These are phyloP conservation scores for Telopea speciosissima DNA, from an alignment of 177 flowering plant genomes.

Conservation along the genomic window DNA sequence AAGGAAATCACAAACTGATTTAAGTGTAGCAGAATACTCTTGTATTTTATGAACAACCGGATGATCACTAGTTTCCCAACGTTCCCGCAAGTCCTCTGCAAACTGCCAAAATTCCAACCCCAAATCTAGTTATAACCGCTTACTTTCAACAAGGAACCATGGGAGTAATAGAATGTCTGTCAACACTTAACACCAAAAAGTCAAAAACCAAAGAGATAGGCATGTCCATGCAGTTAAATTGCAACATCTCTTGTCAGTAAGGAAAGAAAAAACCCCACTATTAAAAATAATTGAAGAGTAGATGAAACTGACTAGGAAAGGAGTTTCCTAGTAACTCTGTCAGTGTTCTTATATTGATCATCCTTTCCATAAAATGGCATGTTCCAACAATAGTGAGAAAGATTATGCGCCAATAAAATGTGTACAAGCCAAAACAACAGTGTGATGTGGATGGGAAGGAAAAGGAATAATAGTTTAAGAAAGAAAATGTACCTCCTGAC, in stretches of 20 bases:
- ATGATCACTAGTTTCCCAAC: constrained; percentile 90
- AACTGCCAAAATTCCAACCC: constrained; percentile 39
- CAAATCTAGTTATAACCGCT: neutral
- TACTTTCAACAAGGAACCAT: neutral
- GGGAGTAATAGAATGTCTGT: no score
- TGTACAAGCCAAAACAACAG: constrained; percentile 5
- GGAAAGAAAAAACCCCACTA: no score
- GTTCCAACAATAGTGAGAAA: neutral
- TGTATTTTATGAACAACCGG: constrained; percentile 96
- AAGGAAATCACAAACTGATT: neutral
- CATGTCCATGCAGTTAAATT: neutral
- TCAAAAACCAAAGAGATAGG: neutral
- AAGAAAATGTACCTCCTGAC: constrained; percentile 72
- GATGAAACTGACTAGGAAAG: no score
- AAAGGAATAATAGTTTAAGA: no score
- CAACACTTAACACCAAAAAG: no score
- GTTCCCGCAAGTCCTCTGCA: constrained; percentile 85
- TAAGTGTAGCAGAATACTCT: constrained; percentile 46
- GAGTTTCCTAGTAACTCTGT: no score
- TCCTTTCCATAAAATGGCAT: neutral
- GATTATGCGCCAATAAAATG: neutral
- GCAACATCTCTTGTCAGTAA: neutral
- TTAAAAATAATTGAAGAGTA: no score
- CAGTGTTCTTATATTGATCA: no score
- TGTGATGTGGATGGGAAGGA: neutral